Base-by-base conservation (phyloP, 2,329 filamentous ascomycete genomes). In the Whalleya microplaca region DNA sequence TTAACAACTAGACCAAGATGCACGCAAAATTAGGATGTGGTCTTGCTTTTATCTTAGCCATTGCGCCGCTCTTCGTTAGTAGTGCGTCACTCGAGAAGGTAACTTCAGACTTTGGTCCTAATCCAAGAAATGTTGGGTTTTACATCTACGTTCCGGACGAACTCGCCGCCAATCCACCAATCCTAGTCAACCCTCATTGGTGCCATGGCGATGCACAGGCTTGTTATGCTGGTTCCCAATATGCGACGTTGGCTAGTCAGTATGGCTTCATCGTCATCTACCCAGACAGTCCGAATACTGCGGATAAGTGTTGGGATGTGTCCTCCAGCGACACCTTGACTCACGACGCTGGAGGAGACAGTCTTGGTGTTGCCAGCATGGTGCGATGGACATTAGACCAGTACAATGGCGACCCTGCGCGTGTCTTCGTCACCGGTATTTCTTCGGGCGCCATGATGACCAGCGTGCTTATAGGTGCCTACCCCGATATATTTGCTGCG, bases 251-350 rank as follows among this genome's bases (percentile, higher is more conserved):
- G 10, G 80, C 84, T 5, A 79, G 81, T 56, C 66, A 74, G 45
- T 75, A 84, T 51, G 84, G 67, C 27, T 70, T 70, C 57, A 64
- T 70, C 44, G 64, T 66, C 23, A 67, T 70, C 55, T 70, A 70
- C 47, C 67, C 67, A 2, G 64, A 70, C 44, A 66, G 65, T 47
- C 69, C 73, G 18, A 73, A 72, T 58, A 64, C 61, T n/a, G 72
- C 66, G 14, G 75, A 76, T 61, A 74, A 72, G 62, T 86, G 84
- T 72, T 86, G 84, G 83, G 84, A 86, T 55, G 81, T 86, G 1
- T 81, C 80, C 4, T 83, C 79, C 9, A 64, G 61, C 41, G 64
- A 55, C 1, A 69, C 66, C 9, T 40, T 75, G 29, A 69, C 67
- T 2, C 71, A 72, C 37, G 66, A 73, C 23, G 73, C 69, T 1